Conservation (phyloP, 176 grass and related monocot species). For the Lolium perenne region DNA sequence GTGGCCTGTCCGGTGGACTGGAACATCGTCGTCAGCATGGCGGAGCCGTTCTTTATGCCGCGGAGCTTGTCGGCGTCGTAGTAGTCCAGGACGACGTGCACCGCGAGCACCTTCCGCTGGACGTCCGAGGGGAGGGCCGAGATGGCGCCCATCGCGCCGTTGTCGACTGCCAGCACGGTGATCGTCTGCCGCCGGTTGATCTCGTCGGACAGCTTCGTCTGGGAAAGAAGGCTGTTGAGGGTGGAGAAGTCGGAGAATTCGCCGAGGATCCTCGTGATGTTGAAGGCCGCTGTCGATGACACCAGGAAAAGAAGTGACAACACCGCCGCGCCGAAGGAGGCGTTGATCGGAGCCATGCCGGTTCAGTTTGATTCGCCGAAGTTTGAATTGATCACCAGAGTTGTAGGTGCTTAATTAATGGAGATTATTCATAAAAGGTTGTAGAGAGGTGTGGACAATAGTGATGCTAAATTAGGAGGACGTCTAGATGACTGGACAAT, state of each 20-base stretch:
- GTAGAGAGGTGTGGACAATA: neutral
- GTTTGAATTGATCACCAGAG: neutral
- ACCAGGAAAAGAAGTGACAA: slow-evolving; percentile 33
- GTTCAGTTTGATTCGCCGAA: neutral
- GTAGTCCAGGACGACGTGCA: slow-evolving; percentile 80
- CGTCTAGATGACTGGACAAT: neutral
- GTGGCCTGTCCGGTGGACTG: slow-evolving; percentile 52
- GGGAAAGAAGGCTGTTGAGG: slow-evolving; percentile 59
- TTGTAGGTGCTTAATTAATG: neutral
- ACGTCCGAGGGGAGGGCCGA: slow-evolving; percentile 47
- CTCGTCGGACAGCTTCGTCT: slow-evolving; percentile 62
- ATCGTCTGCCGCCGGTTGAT: slow-evolving; percentile 75
- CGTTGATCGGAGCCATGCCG: slow-evolving; percentile 23
- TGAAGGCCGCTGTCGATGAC: slow-evolving; percentile 39
- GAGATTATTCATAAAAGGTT: neutral
- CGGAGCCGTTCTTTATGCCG: slow-evolving; percentile 49
- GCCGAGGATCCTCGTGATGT: slow-evolving; percentile 65
- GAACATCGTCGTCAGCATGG: slow-evolving; percentile 65
- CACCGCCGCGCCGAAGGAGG: neutral
- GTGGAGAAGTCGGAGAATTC: slow-evolving; percentile 48
- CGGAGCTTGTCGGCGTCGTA: slow-evolving; percentile 71
- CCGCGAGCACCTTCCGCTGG: slow-evolving; percentile 58
- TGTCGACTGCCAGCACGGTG: slow-evolving; percentile 74
- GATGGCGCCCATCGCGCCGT: slow-evolving; percentile 44
- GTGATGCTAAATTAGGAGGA: slow-evolving; percentile 22